Conservation (phyloP, 306 rosid species). For the Notholithocarpus densiflorus region DNA sequence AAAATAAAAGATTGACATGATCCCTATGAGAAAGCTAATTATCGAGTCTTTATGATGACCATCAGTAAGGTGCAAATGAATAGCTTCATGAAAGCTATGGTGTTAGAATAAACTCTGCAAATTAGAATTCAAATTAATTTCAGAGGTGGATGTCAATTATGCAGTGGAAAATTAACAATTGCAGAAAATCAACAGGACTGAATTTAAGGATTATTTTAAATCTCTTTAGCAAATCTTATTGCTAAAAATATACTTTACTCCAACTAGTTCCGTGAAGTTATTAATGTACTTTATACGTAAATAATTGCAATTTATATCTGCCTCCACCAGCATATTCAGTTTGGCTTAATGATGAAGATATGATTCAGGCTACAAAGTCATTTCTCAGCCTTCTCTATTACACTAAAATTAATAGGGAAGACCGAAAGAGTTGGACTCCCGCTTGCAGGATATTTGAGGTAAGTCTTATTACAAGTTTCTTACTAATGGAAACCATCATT, state of each 20-base stretch:
- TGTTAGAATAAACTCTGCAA: not conserved
- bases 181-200: not conserved
- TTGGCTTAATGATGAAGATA: no score
- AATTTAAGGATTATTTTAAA: not conserved
- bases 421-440: no score
- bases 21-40: not conserved
- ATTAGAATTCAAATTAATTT: not conserved
- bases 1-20: not conserved
- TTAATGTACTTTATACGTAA: not conserved
- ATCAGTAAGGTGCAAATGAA: not conserved
- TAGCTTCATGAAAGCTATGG: not conserved
- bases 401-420: no score
- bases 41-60: not conserved
- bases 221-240: not conserved
- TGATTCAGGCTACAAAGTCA: no score
- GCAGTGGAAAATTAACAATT: not conserved
- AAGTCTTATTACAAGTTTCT: no score
- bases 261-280: not conserved
- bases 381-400: no score
- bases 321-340: no score
- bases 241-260: not conserved
- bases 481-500: no score
- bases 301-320: no score
- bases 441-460: no score
- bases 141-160: not conserved